Base-by-base conservation (phyloP, 1,284 basidiomycete species). In the Hemileia vastatrix region DNA sequence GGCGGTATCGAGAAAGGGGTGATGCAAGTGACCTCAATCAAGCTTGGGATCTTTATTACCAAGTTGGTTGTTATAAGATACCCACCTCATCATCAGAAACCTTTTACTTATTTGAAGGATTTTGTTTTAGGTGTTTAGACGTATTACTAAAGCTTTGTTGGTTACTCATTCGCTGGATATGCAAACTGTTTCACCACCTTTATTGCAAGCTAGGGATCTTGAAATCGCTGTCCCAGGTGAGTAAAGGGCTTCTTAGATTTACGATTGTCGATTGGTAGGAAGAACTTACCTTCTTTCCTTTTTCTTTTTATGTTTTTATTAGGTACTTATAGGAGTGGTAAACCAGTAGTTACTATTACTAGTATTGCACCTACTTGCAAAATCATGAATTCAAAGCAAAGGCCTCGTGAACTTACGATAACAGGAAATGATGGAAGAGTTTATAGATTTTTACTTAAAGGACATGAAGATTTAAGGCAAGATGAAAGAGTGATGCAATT, bases 31-130 rank as follows among this genome's bases (percentile, higher is more conserved):
- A 98, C 73, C 80, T 99, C 61, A 95, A 97, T 74, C 91, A 90
- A 75, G 95, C 95, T n/a, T 98, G 95, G 95, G 95, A 98, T 72
- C 89, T 98, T 31, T 99, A 99, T 78, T 98, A 96, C 73, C 85
- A 86, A 55, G 80, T 76, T 23, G 63, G 73, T 68, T 36, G 23
- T 24, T 31, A 24, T 13, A 9, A 1, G 23, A 18, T 13, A 47
- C 24, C 4, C 4, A 43, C 8, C 36, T 55, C 48, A 44, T 18
- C 19, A 45, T 23, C n/a, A n/a, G n/a, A n/a, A n/a, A n/a, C n/a
- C n/a, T 24, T 19, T 19, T 44, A 19, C 48, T 63, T 8, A 9
- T 5, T 33, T 45, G 50, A 3, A 13, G 21, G 24, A 23, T 48
- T 50, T 53, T 62, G 58, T 51, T 49, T n/a, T 67, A 90, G 87